These are phyloP conservation scores for Suhomyces tanzawaensis DNA, from an alignment of 805 yeast genomes.

Conservation along the genomic window DNA sequence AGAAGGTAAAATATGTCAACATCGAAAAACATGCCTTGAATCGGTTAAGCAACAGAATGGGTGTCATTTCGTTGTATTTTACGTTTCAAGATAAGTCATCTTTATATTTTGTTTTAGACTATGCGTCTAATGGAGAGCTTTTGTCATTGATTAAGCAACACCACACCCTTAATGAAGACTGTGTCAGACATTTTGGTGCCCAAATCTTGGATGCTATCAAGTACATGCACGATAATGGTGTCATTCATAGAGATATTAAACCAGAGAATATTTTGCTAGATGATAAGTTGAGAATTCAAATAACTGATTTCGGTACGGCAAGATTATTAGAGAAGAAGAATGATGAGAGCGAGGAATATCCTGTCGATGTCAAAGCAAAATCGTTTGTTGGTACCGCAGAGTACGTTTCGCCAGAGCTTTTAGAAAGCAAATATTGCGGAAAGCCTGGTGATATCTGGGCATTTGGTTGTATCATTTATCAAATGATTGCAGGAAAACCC, in stretches of 20 bases:
- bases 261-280: constrained; percentile 79
- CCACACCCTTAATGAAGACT: constrained; percentile 70
- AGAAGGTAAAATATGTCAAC: constrained; percentile 80
- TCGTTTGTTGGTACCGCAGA: constrained; percentile 88
- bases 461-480: constrained; percentile 57
- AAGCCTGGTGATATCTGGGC: constrained; percentile 64
- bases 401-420: constrained; percentile 76
- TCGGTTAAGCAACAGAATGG: constrained; percentile 57
- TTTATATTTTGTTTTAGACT: constrained; percentile 72
- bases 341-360: constrained; percentile 51
- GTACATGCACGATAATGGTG: constrained; percentile 72
- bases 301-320: constrained; percentile 87
- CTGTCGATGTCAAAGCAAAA: constrained; percentile 65
- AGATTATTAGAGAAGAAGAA: constrained; percentile 57
- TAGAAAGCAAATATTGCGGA: constrained; percentile 68
- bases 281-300: constrained; percentile 55
- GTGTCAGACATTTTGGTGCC: constrained; percentile 64
- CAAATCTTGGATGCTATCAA: constrained; percentile 72
- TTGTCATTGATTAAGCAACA: constrained; percentile 62
- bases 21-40: constrained; percentile 80
- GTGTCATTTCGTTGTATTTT: constrained; percentile 66
- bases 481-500: constrained; percentile 65
- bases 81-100: constrained; percentile 78
- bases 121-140: constrained; percentile 78
- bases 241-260: constrained; percentile 77